These are phyloP conservation scores for Casuarina glauca DNA, from an alignment of 306 rosid genomes.

Conservation along the genomic window DNA sequence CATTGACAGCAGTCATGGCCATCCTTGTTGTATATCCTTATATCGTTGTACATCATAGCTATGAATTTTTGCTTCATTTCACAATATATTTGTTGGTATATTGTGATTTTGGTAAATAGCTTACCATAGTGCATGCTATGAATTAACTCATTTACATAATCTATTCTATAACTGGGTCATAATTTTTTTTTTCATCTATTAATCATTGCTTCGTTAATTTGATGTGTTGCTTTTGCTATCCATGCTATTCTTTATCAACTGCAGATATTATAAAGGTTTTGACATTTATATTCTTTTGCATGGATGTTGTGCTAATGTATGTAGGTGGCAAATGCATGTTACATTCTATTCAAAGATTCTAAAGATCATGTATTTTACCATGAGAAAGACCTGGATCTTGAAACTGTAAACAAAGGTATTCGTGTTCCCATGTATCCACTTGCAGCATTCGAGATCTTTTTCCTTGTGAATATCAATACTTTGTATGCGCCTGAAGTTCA, in stretches of 20 bases:
- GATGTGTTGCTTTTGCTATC: neutral
- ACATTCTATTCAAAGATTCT: constrained; percentile 62
- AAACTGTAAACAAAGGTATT: constrained; percentile 63
- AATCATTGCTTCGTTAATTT: neutral
- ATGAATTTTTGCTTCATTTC: neutral
- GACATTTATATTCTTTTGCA: constrained; percentile 6
- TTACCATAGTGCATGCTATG: neutral
- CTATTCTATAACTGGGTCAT: neutral
- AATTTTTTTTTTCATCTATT: neutral
- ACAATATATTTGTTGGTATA: neutral
- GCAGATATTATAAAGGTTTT: neutral
- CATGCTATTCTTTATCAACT: constrained; percentile 9
- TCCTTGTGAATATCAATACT: neutral
- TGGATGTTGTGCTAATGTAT: constrained; percentile 31
- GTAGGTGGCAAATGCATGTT: constrained; percentile 55
- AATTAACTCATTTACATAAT: neutral
- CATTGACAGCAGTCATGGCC: neutral
- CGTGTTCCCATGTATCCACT: constrained; percentile 16
- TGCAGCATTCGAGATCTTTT: neutral
- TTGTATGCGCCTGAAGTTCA: constrained; percentile 1
- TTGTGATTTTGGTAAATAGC: neutral
- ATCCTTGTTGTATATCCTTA: neutral
- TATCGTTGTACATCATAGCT: neutral
- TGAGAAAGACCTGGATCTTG: constrained; percentile 54
- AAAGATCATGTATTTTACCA: constrained; percentile 51